Conservation (phyloP, 2,329 filamentous ascomycete species). For the Cladobotryum mycophilum region DNA sequence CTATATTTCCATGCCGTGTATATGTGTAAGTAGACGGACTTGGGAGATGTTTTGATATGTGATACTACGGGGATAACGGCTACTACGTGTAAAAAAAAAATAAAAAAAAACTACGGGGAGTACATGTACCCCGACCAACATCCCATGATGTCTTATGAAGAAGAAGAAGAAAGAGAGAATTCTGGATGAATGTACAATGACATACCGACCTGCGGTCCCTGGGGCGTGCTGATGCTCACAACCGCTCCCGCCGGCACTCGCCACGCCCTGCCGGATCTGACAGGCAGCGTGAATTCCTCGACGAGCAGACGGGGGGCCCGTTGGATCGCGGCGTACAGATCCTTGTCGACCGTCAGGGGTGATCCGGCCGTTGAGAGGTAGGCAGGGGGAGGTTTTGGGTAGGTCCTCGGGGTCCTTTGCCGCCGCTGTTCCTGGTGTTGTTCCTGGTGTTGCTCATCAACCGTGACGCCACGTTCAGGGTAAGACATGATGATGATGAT, state of each 20-base stretch:
- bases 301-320: slow-evolving; percentile 34
- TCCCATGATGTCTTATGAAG: too few relatives aligned
- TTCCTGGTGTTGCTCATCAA: slow-evolving; percentile 14
- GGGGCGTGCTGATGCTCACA: slow-evolving; percentile 66
- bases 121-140: too few relatives aligned
- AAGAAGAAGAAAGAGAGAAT: too few relatives aligned
- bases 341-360: slow-evolving; percentile 37
- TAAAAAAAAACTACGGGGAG: too few relatives aligned
- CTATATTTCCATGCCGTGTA: slow-evolving; percentile 27
- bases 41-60: too few relatives aligned
- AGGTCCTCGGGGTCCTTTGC: slow-evolving; percentile 36
- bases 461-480: slow-evolving; percentile 8
- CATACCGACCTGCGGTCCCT: slow-evolving; percentile 67
- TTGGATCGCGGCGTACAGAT: slow-evolving; percentile 57
- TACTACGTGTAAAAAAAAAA: too few relatives aligned
- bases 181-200: slow-evolving; percentile 9
- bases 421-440: slow-evolving; percentile 16
- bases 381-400: slow-evolving; percentile 44
- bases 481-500: slow-evolving; percentile 13
- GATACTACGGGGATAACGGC: not conserved
- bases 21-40: not conserved
- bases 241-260: slow-evolving; percentile 61
- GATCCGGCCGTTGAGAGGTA: slow-evolving; percentile 40
- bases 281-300: slow-evolving; percentile 58
- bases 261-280: slow-evolving; percentile 70